Base-by-base conservation (phyloP, 2,329 filamentous ascomycete genomes). In the Neonectria magnoliae region DNA sequence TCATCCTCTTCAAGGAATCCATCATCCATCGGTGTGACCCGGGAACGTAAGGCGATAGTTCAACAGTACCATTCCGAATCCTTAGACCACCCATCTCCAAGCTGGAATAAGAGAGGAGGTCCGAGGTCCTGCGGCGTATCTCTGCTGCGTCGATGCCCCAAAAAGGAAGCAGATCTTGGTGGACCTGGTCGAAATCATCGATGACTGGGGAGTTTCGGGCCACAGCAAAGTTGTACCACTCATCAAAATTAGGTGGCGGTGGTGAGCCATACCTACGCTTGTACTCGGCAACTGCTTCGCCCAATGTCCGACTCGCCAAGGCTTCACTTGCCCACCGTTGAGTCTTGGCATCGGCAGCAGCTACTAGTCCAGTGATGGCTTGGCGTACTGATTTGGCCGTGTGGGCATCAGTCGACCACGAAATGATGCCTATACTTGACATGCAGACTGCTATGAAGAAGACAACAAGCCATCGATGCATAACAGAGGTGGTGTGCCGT, bases 131-230 rank as follows among this genome's bases (percentile, higher is more conserved):
- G 16, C 86, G 84, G 57, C 91, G 84, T 50, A 94, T 89, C 13
- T 87, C 86, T 4, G 83, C 80, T 6, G 91, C 91, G 33, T 86
- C 80, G 66, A 94, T 73, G 7, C 86, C 90, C 92, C 92, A 94
- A 75, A 94, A 95, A 0, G 92, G 92, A 4, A 91, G 80, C n/a
- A 95, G 78, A 63, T 91, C 87, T 57, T 89, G 83, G 71, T 91
- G 87, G 59, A 95, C 92, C 42, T 89, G 91, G 71, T 92, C 90
- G 71, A 91, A 96, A 73, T 92, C 89, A 72, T 96, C 93, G 58
- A 94, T 87, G 62, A 94, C 81, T 60, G 88, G 83, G 0, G 93
- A 91, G 25, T 85, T 77, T 48, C 79, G 78, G 13, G 84, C 81
- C 64, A 83, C 85, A 7, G 92, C 91, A 74, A 92, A 94, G 36